Evolutionary conservation across 2,329 filamentous ascomycete species (phyloP).

Genomic region (Colletotrichum tropicicola): DNA sequence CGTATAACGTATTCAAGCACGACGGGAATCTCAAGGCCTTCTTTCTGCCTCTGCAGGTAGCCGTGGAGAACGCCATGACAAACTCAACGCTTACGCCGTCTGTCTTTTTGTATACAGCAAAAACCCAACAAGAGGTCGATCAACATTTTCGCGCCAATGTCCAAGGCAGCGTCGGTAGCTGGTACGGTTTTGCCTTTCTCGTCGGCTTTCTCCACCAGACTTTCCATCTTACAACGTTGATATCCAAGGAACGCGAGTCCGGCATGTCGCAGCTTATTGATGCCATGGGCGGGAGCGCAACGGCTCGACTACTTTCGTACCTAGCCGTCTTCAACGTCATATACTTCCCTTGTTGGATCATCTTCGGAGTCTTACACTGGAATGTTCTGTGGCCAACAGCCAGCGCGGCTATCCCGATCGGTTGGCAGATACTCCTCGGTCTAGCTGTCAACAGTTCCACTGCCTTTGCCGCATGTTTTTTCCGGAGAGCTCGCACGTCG

Average conservation of each 20-base stretch:
- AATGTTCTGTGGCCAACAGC: constrained; percentile 39
- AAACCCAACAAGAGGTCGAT: constrained; percentile 25
- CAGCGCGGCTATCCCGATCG: constrained; percentile 42
- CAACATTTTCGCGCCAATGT: not conserved
- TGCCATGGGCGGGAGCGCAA: constrained; percentile 27
- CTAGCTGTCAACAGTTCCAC: constrained; percentile 69
- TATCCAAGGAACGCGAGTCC: constrained; percentile 41
- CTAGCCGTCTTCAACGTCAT: not conserved
- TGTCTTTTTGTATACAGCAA: constrained; percentile 31
- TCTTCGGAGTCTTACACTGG: constrained; percentile 38
- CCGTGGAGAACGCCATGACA: constrained; percentile 44
- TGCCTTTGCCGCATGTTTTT: constrained; percentile 61
- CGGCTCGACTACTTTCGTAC: not conserved
- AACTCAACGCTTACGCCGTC: constrained; percentile 33
- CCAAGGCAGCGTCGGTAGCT: constrained; percentile 23
- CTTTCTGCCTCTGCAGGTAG: constrained; percentile 40
- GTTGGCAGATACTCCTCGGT: constrained; percentile 57
- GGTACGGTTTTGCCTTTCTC: constrained; percentile 36
- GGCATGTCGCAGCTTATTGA: constrained; percentile 44
- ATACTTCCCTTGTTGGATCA: constrained; percentile 35
- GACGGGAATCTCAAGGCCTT: constrained; percentile 34
- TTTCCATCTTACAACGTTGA: constrained; percentile 27
- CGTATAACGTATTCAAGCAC: constrained; percentile 57
- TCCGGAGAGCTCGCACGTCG: constrained; percentile 41
- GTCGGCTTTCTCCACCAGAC: constrained; percentile 30